These are phyloP conservation scores for Neurospora tetrasperma DNA, from an alignment of 495 filamentous ascomycete genomes.

Conservation along the genomic window DNA sequence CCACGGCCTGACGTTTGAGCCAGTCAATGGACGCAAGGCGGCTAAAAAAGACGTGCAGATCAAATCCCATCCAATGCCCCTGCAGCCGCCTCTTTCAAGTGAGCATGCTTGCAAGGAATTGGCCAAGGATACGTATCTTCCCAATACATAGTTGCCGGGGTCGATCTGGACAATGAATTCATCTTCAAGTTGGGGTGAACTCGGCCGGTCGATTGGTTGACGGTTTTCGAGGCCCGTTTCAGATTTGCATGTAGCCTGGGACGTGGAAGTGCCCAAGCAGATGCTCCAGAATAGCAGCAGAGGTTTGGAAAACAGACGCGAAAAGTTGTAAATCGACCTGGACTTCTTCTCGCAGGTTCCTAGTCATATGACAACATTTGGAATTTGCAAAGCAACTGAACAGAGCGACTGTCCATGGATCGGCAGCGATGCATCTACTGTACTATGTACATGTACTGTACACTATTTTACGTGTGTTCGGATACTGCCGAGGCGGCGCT, in stretches of 20 bases:
- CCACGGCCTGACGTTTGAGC: not conserved
- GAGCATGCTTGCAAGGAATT: not conserved
- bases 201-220: slow-evolving; percentile 20
- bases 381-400: not conserved
- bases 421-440: not conserved
- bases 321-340: not conserved
- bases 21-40: not conserved
- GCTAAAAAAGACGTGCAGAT: not conserved
- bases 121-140: not conserved
- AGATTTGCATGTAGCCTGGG: slow-evolving; percentile 2
- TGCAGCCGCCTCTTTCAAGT: not conserved
- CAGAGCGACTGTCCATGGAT: not conserved
- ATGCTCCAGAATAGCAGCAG: not conserved
- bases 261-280: not conserved
- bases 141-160: slow-evolving; percentile 4
- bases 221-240: slow-evolving; percentile 19
- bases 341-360: not conserved
- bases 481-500: not conserved
- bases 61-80: not conserved
- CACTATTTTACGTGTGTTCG: not conserved
- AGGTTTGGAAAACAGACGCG: not conserved
- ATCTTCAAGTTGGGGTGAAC: slow-evolving; percentile 15
- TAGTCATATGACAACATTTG: not conserved
- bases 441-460: too few relatives aligned
- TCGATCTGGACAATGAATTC: slow-evolving; percentile 7